These are phyloP conservation scores for Termitomyces sp. DNA, from an alignment of 768 basidiomycete species.

Conservation along the genomic window DNA sequence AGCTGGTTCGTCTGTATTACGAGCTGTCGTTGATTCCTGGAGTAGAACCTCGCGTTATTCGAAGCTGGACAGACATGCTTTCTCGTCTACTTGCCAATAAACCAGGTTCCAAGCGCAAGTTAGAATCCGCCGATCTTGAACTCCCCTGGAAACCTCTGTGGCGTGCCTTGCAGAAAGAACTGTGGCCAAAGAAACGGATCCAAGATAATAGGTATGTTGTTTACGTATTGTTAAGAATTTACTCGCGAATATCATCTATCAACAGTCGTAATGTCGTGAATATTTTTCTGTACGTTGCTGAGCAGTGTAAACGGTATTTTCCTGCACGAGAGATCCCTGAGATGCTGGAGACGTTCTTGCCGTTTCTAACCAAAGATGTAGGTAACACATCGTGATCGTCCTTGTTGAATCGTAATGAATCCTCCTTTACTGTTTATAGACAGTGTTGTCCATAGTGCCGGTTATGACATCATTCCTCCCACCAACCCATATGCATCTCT, in stretches of 20 bases:
- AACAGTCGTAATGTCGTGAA: conserved; percentile 64
- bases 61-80: conserved; percentile 79
- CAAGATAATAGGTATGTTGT: conserved; percentile 53
- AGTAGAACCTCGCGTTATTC: conserved; percentile 65
- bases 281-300: conserved; percentile 70
- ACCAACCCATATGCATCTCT: conserved; percentile 58
- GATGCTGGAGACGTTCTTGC: conserved; percentile 72
- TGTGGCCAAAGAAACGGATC: conserved; percentile 67
- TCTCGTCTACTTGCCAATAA: conserved; percentile 67
- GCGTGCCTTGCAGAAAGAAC: conserved; percentile 66
- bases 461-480: conserved; percentile 79
- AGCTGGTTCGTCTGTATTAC: conserved; percentile 73
- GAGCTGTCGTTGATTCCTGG: conserved; percentile 77
- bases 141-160: conserved; percentile 79
- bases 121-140: conserved; percentile 63
- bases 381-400: conserved; percentile 19
- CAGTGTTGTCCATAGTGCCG: conserved; percentile 65
- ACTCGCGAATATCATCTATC: neutral
- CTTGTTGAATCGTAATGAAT: neutral
- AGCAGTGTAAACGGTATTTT: conserved; percentile 70
- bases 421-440: conserved; percentile 42
- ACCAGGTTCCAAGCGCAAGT: conserved; percentile 59
- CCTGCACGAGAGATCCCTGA: conserved; percentile 57
- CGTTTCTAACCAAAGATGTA: conserved; percentile 69
- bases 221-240: neutral